A percentile compares a stretch with the other conserved stretches of the same genome.
Evolutionary conservation across 2,329 filamentous ascomycete genomes (phyloP).

Genomic region (Plectosphaerella sp.): DNA sequence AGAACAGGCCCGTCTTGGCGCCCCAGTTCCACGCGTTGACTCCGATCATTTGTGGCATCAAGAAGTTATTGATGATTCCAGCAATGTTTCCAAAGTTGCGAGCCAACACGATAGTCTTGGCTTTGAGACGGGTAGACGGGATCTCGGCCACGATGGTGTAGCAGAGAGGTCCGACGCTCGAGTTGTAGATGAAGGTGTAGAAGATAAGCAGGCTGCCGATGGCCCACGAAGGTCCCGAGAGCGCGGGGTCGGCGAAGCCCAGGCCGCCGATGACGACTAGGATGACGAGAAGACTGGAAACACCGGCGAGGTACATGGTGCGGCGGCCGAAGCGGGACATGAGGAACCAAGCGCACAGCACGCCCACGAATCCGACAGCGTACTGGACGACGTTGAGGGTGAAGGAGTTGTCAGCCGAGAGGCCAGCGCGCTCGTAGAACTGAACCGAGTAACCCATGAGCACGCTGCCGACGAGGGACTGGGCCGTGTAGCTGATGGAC

Average conservation of each 20-base stretch:
- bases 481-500: constrained; percentile 32
- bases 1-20: constrained; percentile 43
- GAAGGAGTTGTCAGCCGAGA: constrained; percentile 31
- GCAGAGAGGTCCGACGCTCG: constrained; percentile 39
- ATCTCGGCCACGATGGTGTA: constrained; percentile 41
- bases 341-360: constrained; percentile 39
- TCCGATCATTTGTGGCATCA: constrained; percentile 43
- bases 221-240: constrained; percentile 40
- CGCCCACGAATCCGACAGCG: constrained; percentile 39
- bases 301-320: constrained; percentile 38
- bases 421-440: constrained; percentile 39
- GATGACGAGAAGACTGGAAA: constrained; percentile 28
- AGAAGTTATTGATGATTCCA: constrained; percentile 40
- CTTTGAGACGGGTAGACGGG: constrained; percentile 37
- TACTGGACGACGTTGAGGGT: constrained; percentile 36
- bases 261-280: constrained; percentile 39
- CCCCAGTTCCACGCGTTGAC: constrained; percentile 41
- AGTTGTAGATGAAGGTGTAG: constrained; percentile 38
- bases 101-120: constrained; percentile 41
- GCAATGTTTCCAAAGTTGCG: constrained; percentile 42
- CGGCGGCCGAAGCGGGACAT: constrained; percentile 39
- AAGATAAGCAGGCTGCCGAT: constrained; percentile 42
- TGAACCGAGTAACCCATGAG: constrained; percentile 30
- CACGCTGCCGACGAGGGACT: constrained; percentile 32
- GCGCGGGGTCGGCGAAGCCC: constrained; percentile 35